Conservation (phyloP, 2,329 filamentous ascomycete species). For the Clarireedia monteithiana region DNA sequence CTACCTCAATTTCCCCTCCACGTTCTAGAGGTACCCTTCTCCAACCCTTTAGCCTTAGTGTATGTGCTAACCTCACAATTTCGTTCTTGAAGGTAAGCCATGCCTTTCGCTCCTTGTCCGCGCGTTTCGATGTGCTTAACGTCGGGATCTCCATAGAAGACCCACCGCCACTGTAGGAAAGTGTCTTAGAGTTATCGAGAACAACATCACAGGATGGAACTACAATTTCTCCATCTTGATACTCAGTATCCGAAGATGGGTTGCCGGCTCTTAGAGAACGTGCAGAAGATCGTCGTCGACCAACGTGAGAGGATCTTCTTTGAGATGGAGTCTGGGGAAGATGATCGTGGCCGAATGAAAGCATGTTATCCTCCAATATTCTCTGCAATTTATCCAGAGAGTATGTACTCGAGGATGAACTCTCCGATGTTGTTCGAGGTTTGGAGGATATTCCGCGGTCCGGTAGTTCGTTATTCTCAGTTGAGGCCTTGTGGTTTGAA, state of each 20-base stretch:
- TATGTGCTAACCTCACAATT: constrained; percentile 83
- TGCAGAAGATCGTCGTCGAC: constrained; percentile 14
- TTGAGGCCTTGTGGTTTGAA: constrained; percentile 11
- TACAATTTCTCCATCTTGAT: constrained; percentile 69
- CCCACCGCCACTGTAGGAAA: constrained; percentile 59
- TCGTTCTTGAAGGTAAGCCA: constrained; percentile 90
- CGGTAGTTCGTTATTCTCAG: constrained; percentile 1
- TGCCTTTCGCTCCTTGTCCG: constrained; percentile 62
- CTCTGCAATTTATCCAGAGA: constrained; percentile 75
- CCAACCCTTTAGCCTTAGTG: constrained; percentile 86
- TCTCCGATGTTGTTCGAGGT: constrained; percentile 45
- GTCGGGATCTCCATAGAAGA: constrained; percentile 33
- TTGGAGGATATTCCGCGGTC: constrained; percentile 14
- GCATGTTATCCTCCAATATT: constrained; percentile 64
- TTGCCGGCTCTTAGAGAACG: constrained; percentile 22
- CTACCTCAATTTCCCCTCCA: constrained; percentile 60
- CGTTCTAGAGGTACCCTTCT: constrained; percentile 67
- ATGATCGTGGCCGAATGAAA: constrained; percentile 27
- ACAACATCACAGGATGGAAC: constrained; percentile 79
- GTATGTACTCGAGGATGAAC: constrained; percentile 59
- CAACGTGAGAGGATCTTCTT: constrained; percentile 14
- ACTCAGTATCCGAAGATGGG: constrained; percentile 78
- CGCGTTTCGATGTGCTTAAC: constrained; percentile 37
- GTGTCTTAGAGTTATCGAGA: constrained; percentile 84
- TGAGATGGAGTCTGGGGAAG: constrained; percentile 19